Evolutionary conservation across 139 green algal species (phyloP).

Genomic region (Nannochloris sp.): DNA sequence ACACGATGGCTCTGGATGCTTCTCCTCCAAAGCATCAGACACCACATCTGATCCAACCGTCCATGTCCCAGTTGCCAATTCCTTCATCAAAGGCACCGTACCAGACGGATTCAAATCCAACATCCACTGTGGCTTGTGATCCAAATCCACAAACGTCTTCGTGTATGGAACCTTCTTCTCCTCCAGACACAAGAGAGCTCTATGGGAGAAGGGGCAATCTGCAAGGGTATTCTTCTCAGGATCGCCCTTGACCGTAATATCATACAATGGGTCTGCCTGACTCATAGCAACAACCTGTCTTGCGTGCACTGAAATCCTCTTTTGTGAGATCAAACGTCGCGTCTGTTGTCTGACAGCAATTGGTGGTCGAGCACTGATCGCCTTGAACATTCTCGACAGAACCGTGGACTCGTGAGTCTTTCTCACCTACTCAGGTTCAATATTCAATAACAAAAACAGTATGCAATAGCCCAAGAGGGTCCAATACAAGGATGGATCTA

Average conservation of each 20-base stretch:
- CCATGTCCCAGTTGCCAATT: conserved; percentile 39
- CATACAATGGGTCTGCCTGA: conserved; percentile 1
- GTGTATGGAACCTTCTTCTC: conserved; percentile 67
- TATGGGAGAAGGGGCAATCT: conserved; percentile 77
- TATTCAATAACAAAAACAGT: no score
- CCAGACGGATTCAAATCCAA: conserved; percentile 45
- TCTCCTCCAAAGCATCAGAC: conserved; percentile 56
- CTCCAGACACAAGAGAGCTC: conserved; percentile 70
- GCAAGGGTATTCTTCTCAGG: conserved; percentile 30
- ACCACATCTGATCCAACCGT: conserved; percentile 58
- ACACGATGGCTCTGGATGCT: conserved; percentile 49
- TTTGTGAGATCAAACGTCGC: no score
- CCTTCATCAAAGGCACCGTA: conserved; percentile 76
- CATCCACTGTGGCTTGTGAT: conserved; percentile 80
- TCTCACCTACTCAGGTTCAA: no score
- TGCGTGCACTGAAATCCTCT: neutral
- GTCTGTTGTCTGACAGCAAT: no score
- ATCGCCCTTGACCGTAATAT: conserved; percentile 52
- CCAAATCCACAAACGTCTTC: conserved; percentile 62
- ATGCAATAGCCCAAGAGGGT: no score
- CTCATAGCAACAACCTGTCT: conserved; percentile 1
- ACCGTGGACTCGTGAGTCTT: no score
- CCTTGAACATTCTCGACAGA: no score
- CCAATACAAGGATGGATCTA: no score
- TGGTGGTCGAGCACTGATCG: no score